Conservation (phyloP, 2,329 filamentous ascomycete species). For the Setomelanomma holmii region DNA sequence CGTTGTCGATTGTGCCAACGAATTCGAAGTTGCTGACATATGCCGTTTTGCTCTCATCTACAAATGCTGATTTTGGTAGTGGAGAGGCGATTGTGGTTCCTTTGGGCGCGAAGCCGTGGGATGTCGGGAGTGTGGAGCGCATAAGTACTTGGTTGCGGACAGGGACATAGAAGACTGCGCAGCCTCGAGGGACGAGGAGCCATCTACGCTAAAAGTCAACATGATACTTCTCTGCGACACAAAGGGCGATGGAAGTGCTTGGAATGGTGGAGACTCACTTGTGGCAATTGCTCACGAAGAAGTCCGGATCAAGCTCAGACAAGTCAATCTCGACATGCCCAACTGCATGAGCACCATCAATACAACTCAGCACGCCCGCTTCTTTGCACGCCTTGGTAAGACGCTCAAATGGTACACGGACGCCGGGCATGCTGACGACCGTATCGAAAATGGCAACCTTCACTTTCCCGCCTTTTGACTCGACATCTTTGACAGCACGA, state of each 20-base stretch:
- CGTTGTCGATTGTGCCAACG: conserved; percentile 76
- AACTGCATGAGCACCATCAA: conserved; percentile 86
- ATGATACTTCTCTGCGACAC: too few species aligned
- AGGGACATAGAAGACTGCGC: conserved; percentile 82
- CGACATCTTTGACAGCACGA: conserved; percentile 61
- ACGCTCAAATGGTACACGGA: conserved; percentile 78
- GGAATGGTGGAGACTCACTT: conserved; percentile 30
- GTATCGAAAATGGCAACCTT: conserved; percentile 79
- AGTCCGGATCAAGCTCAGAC: conserved; percentile 73
- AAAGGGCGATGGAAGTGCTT: background rate
- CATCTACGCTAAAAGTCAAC: conserved; percentile 68
- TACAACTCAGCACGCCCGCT: conserved; percentile 71
- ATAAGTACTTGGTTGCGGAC: conserved; percentile 77
- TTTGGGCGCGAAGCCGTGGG: conserved; percentile 73
- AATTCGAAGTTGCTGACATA: conserved; percentile 79
- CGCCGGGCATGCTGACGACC: conserved; percentile 78
- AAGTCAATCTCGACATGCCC: conserved; percentile 81
- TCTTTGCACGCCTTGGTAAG: conserved; percentile 70
- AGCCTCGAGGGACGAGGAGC: conserved; percentile 81
- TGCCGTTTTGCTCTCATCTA: conserved; percentile 55
- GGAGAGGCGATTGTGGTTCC: conserved; percentile 35
- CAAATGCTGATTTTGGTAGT: conserved; percentile 11
- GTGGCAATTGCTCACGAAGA: conserved; percentile 79
- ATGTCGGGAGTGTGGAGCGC: conserved; percentile 77
- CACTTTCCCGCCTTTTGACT: conserved; percentile 66